Conservation (phyloP, 176 grass and related monocot species). For the Tillandsia leiboldiana region DNA sequence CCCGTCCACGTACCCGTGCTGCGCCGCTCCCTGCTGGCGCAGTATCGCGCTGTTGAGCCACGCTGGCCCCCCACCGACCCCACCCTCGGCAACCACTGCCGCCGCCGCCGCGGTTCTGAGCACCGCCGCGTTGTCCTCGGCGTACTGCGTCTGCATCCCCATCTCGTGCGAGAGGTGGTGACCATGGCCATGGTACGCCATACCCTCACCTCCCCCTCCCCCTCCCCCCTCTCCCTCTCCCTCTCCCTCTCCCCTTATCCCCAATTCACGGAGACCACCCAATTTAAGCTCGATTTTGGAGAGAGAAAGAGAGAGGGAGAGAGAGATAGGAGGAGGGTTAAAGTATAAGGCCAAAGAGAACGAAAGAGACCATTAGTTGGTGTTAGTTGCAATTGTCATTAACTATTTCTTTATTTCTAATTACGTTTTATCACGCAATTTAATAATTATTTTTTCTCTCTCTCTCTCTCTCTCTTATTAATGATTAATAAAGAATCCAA, state of each 20-base stretch:
- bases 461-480: too few species aligned
- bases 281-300: constrained; percentile 19
- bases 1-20: constrained; percentile 38
- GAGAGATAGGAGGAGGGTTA: constrained; percentile 13
- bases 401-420: constrained; percentile 15
- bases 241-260: constrained; percentile 8
- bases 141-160: constrained; percentile 35
- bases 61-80: constrained; percentile 27
- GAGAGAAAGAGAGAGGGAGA: constrained; percentile 7
- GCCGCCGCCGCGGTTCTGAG: constrained; percentile 6
- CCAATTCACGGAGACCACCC: not conserved
- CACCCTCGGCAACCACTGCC: constrained; percentile 8
- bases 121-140: constrained; percentile 17
- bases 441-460: not conserved
- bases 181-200: constrained; percentile 43
- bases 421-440: constrained; percentile 28
- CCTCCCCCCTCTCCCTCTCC: not conserved
- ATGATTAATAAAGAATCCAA: constrained; percentile 19
- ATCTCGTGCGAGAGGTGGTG: constrained; percentile 40
- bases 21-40: not conserved
- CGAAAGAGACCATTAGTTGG: constrained; percentile 17
- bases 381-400: constrained; percentile 17
- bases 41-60: constrained; percentile 52
- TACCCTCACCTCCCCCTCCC: not conserved
- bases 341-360: not conserved